Evolutionary conservation across 345 rosid species (phyloP).

Genomic region (Hibiscus syriacus): DNA sequence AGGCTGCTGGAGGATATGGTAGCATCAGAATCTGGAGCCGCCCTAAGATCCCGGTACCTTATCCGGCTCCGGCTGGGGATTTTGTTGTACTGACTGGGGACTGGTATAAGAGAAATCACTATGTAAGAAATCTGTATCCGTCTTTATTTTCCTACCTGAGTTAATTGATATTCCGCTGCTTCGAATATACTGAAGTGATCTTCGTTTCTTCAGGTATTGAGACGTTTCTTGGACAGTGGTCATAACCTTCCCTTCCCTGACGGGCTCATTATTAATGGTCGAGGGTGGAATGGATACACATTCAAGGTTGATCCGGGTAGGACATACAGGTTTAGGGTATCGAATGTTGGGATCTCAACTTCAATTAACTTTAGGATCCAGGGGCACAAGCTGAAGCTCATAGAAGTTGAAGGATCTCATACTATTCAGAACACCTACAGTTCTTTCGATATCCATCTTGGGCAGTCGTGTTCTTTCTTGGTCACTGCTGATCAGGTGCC

Average conservation of each 20-base stretch:
- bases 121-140: slow-evolving; percentile 30
- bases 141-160: no score
- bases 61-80: slow-evolving; percentile 65
- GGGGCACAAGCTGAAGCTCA: slow-evolving; percentile 71
- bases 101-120: slow-evolving; percentile 79
- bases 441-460: slow-evolving; percentile 77
- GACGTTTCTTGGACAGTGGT: slow-evolving; percentile 53
- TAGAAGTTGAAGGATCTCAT: slow-evolving; percentile 95
- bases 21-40: slow-evolving; percentile 82
- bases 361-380: slow-evolving; percentile 83
- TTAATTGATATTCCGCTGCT: no score
- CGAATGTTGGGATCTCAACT: slow-evolving; percentile 67
- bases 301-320: slow-evolving; percentile 81
- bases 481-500: slow-evolving; percentile 63
- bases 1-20: slow-evolving; percentile 93
- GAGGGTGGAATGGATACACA: slow-evolving; percentile 64
- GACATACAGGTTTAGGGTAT: slow-evolving; percentile 84
- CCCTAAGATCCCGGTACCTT: slow-evolving; percentile 81
- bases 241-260: slow-evolving; percentile 60
- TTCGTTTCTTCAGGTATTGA: slow-evolving; percentile 31
- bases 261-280: slow-evolving; percentile 91
- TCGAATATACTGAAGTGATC: no score
- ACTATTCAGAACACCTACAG: slow-evolving; percentile 61
- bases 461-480: slow-evolving; percentile 84
- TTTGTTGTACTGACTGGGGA: slow-evolving; percentile 73